Evolutionary conservation across 108 stramenopile genomes (phyloP), one percentile per base, ranked within the genome.

Genomic region (Fistulifera pelliculosa): DNA sequence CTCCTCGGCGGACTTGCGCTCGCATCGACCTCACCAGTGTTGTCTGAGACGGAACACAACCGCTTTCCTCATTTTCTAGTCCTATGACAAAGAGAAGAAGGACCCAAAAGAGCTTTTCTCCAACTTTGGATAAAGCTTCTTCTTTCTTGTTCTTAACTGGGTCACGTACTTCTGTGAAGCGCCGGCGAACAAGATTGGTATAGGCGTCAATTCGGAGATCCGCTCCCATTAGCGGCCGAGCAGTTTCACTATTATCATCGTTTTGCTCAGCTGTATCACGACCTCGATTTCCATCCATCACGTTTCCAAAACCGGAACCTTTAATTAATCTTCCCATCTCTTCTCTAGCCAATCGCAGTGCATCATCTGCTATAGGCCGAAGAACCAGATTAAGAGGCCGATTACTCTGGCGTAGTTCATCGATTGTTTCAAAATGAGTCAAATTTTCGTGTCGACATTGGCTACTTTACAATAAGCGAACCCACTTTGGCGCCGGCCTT

Each of bases 351-450:
- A 64, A 66, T 22, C 79, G 65, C 41, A 91, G 53, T 1, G 81
- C 68, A 41, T 81, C 83, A 17, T 75, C 71, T 38, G 71, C 51
- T 28, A 91, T 73, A 47, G 70, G 76, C 2, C 85, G 66, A 40
- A 93, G 65, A 11, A 83, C 78, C 18, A 93, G 64, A 41, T 76
- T 76, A 23, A 93, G 63, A 6, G 90, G 90, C 8, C 90, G 72
- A 54, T 84, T 74, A 54, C 80, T 81, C 58, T 84, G 84, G 38
- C 90, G 70, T 58, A 93, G 61, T 54, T 88, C 86, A 59, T 93
- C 90, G 55, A 93, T 93, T 24, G 85, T 88, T 63, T 93, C 90
- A 67, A 88, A 93, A 60, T 93, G 90, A 2, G 90, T 93, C 48
- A 85, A 62, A 47, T 86, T 84, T 69, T 71, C 0, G 90, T 93